These are phyloP conservation scores for Dryadomyces quercus-mongolicae DNA, from an alignment of 2,329 filamentous ascomycete species.

Conservation along the genomic window DNA sequence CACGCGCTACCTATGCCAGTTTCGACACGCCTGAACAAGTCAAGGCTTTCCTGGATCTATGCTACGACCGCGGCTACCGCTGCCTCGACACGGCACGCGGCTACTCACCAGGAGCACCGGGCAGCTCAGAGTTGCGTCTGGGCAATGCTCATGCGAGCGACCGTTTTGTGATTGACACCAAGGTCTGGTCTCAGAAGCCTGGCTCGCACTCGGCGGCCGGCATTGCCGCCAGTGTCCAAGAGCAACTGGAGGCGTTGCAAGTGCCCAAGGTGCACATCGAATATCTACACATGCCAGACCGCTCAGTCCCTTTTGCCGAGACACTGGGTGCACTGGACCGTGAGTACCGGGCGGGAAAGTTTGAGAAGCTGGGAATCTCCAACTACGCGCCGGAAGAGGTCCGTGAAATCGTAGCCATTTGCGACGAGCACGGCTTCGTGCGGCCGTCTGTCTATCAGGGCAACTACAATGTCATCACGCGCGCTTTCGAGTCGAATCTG, in stretches of 20 bases:
- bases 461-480: constrained; percentile 26
- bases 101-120: constrained; percentile 18
- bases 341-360: constrained; percentile 38
- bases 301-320: constrained; percentile 41
- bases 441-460: constrained; percentile 32
- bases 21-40: constrained; percentile 16
- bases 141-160: constrained; percentile 17
- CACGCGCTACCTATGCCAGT: background rate
- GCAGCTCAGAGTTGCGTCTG: constrained; percentile 19
- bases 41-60: constrained; percentile 12
- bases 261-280: background rate
- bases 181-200: constrained; percentile 16
- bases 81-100: constrained; percentile 21
- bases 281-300: constrained; percentile 19
- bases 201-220: constrained; percentile 18
- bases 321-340: constrained; percentile 8
- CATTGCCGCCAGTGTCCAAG: constrained; percentile 18
- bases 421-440: constrained; percentile 24
- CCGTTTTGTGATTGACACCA: constrained; percentile 23
- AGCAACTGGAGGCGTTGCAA: background rate
- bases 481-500: constrained; percentile 24
- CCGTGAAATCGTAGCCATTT: constrained; percentile 17
- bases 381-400: constrained; percentile 29
- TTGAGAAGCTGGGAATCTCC: constrained; percentile 28
- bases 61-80: constrained; percentile 15